Evolutionary conservation across 148 eudicot species (phyloP).

Genomic region (Rhododendron henanense): DNA sequence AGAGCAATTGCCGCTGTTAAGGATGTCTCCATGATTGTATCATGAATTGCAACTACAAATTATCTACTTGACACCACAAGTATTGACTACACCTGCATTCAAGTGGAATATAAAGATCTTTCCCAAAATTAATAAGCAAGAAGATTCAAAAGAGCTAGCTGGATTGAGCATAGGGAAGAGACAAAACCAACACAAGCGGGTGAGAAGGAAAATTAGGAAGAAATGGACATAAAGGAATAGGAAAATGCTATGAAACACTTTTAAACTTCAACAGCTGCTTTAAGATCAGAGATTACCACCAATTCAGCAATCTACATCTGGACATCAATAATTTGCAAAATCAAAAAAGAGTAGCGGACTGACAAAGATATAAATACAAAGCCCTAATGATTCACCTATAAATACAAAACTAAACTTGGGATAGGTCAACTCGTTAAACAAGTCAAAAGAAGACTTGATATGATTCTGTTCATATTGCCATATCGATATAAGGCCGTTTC

Average conservation of each 20-base stretch:
- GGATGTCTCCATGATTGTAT: neutral
- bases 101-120: neutral
- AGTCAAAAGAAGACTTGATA: neutral
- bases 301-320: neutral
- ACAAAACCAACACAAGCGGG: neutral
- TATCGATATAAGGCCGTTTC: neutral
- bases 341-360: neutral
- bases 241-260: neutral
- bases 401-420: neutral
- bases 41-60: neutral
- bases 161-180: neutral
- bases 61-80: neutral
- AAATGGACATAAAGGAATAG: neutral
- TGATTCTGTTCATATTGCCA: neutral
- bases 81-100: neutral
- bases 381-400: neutral
- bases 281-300: neutral
- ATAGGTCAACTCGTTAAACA: neutral
- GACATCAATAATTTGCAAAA: neutral
- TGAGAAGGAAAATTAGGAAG: neutral
- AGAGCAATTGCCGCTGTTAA: neutral
- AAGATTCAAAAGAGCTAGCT: neutral
- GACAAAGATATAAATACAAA: neutral
- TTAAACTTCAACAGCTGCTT: neutral
- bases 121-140: neutral